Evolutionary conservation across 148 eudicot species (phyloP).

Genomic region (Drosera capensis): DNA sequence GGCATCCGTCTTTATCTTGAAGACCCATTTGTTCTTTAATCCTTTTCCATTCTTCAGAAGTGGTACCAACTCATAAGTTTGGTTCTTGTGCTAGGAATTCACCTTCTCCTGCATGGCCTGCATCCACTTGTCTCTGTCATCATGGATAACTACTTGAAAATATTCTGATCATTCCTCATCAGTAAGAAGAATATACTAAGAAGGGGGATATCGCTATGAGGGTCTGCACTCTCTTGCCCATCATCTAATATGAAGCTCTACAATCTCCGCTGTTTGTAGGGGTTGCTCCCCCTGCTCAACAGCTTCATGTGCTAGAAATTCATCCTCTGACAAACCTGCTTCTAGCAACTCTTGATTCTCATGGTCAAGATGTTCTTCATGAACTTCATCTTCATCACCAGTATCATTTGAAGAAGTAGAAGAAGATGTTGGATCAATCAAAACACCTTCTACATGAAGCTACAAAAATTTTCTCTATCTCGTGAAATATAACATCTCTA

Average conservation of each 20-base stretch:
- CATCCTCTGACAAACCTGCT: not conserved
- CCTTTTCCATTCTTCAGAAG: slow-evolving; percentile 7
- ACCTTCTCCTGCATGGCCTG: slow-evolving; percentile 12
- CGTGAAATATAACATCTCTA: slow-evolving; percentile 9
- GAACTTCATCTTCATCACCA: no score
- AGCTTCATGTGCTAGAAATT: not conserved
- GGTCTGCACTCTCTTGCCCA: not conserved
- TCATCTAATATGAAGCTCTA: not conserved
- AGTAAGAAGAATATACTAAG: slow-evolving; percentile 1
- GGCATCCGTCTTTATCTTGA: slow-evolving; percentile 1
- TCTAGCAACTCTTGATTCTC: no score
- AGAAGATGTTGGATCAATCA: slow-evolving; percentile 1
- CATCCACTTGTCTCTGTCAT: not conserved
- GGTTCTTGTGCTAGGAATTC: slow-evolving; percentile 7
- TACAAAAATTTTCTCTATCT: slow-evolving; percentile 7
- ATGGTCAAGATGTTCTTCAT: not conserved
- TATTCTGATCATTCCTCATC: slow-evolving; percentile 9
- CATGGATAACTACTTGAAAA: slow-evolving; percentile 3
- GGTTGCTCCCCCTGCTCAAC: not conserved
- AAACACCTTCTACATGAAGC: no score
- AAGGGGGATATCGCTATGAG: not conserved
- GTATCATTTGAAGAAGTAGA: not conserved
- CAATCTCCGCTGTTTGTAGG: not conserved
- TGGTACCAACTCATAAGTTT: slow-evolving; percentile 5
- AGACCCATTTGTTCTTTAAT: slow-evolving; percentile 14